Evolutionary conservation across 768 basidiomycete genomes (phyloP).

Genomic region (Naganishia vaughanmartiniae): DNA sequence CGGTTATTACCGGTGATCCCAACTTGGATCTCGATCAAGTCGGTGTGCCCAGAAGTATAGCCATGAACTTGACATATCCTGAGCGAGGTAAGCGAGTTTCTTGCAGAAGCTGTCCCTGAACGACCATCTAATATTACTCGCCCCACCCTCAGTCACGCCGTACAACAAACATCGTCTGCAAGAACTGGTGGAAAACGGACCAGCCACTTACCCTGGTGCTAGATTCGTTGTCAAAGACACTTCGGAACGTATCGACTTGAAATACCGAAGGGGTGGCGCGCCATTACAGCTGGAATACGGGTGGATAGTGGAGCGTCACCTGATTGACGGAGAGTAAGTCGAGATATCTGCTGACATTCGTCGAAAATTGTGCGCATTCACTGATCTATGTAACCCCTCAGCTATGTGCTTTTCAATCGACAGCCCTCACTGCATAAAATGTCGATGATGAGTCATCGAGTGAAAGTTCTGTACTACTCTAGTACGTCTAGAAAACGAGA

Average conservation of each 20-base stretch:
- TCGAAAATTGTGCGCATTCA: too few relatives aligned
- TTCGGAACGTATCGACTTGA: conserved; percentile 91
- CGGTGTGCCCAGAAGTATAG: conserved; percentile 89
- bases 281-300: conserved; percentile 88
- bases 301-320: conserved; percentile 95
- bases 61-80: conserved; percentile 96
- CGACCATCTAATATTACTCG: too few relatives aligned
- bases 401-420: conserved; percentile 92
- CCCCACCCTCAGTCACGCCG: conserved; percentile 69
- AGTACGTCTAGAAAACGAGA: conserved; percentile 60
- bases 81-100: conserved; percentile 71
- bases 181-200: conserved; percentile 90
- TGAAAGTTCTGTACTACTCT: conserved; percentile 95
- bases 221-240: conserved; percentile 95
- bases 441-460: conserved; percentile 99
- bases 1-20: conserved; percentile 98
- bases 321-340: conserved; percentile 96
- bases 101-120: background rate
- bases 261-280: conserved; percentile 93
- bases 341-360: background rate
- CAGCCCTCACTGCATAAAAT: conserved; percentile 98
- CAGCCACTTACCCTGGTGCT: conserved; percentile 90
- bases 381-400: conserved; percentile 46
- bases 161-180: conserved; percentile 94
- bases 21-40: conserved; percentile 95